Evolutionary conservation across 352 stramenopile genomes (phyloP).

Genomic region (Phytopythium sindhum): DNA sequence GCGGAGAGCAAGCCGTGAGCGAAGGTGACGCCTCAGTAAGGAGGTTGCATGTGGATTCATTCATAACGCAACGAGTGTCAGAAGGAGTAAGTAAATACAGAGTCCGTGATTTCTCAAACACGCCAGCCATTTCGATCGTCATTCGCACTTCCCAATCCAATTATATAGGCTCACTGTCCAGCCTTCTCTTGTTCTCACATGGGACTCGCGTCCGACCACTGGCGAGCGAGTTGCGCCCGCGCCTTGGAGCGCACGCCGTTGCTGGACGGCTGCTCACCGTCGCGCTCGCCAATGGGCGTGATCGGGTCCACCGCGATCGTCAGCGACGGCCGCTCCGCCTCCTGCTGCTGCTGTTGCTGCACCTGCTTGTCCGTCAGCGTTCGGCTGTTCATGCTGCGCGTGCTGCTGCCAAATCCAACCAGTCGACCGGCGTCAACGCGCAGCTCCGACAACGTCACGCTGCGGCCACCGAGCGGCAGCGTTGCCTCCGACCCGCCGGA

Average conservation of each 20-base stretch:
- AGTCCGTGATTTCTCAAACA: too few species aligned
- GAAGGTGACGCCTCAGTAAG: too few species aligned
- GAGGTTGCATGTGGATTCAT: too few species aligned
- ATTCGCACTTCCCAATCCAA: not conserved
- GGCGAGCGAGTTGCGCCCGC: constrained; percentile 51
- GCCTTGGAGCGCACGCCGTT: constrained; percentile 49
- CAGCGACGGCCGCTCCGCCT: constrained; percentile 9
- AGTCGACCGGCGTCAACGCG: constrained; percentile 31
- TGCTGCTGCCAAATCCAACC: constrained; percentile 22
- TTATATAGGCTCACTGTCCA: not conserved
- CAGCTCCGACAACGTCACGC: constrained; percentile 14
- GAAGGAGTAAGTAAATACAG: too few species aligned
- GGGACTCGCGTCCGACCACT: constrained; percentile 41
- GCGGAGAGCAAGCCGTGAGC: too few species aligned
- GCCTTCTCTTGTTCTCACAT: not conserved
- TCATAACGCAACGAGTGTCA: too few species aligned
- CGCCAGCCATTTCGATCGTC: too few species aligned
- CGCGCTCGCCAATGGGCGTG: constrained; percentile 32
- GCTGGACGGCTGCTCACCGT: constrained; percentile 46
- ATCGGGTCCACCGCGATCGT: constrained; percentile 45
- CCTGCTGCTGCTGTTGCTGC: constrained; percentile 11
- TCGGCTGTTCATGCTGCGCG: constrained; percentile 23
- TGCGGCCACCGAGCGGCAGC: not conserved
- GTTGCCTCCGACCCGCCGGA: constrained; percentile 26
- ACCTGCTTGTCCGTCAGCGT: constrained; percentile 7